Evolutionary conservation across 164 flowering plant genomes (phyloP), one percentile per base, ranked within the genome.

Genomic region (Nymphaea colorata): DNA sequence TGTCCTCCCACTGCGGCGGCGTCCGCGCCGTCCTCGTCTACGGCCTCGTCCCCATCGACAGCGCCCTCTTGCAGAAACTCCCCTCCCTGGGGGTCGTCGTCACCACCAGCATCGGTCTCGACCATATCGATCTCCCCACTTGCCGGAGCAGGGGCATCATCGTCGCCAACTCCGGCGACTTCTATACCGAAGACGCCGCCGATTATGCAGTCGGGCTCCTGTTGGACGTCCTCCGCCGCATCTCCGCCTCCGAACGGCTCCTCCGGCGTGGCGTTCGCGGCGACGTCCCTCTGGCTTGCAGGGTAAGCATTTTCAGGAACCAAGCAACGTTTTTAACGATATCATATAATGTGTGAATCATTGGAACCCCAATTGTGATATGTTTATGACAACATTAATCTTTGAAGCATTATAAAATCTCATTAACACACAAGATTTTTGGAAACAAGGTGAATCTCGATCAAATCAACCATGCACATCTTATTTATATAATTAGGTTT

Each of bases 161-260:
- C 62, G 82, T 84, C 41, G 74, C 84, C 15, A 78, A 83, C 67
- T 75, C 83, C 12, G 80, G 84, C 2, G 79, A 77, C 4, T 74
- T 78, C 4, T 66, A 77, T 62, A 75, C 91, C 1, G 86, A 79
- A 2, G 85, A 80, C 18, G 86, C 74, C 8, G 88, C 88, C 1
- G 88, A 86, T 42, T 43, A 68, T 36, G 85, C 83, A 2, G 71
- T 86, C 5, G 88, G 80, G 41, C 72, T 84, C 61, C 55, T 73
- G n/a, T 5, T 83, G 12, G 80, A 74, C 67, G 77, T 75, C 15
- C 67, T 72, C 18, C 64, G 78, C 17, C 64, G 66, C 15, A 62
- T 77, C 53, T 69, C 80, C 5, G 75, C 71, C 6, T 64, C 69
- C 4, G 78, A 75, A 15, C 71, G 74, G 8, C 72, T 57, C 53